Conservation (phyloP, 78 protist genomes). For the Dictyostelium citrinum region DNA sequence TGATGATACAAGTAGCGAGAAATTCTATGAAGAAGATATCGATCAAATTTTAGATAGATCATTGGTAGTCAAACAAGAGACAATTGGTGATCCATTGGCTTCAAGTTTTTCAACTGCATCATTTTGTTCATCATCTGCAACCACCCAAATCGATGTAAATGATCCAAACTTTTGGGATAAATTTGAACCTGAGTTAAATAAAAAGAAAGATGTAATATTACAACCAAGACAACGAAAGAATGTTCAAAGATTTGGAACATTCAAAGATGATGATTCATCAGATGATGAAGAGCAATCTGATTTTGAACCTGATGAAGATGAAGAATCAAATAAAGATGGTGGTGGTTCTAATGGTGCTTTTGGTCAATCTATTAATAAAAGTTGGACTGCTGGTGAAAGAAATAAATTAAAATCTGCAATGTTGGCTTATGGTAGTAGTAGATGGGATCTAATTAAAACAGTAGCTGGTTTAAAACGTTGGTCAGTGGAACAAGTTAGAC, state of each 20-base stretch:
- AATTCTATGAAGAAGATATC: constrained; percentile 87
- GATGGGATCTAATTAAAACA: constrained; percentile 64
- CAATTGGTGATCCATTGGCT: constrained; percentile 12
- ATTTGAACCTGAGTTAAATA: constrained; percentile 61
- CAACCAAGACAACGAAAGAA: constrained; percentile 54
- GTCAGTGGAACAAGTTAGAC: constrained; percentile 42
- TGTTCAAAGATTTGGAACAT: constrained; percentile 68
- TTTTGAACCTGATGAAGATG: constrained; percentile 63
- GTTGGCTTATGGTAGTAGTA: constrained; percentile 58
- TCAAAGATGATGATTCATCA: background rate
- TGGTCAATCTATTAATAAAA: background rate
- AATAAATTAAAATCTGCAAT: constrained; percentile 53
- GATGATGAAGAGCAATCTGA: constrained; percentile 46
- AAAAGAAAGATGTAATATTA: background rate
- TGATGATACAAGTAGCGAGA: constrained; percentile 46
- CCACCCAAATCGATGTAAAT: constrained; percentile 63
- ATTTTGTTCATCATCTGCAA: constrained; percentile 52
- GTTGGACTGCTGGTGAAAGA: constrained; percentile 67
- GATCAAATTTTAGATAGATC: constrained; percentile 81
- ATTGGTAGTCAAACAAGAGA: constrained; percentile 31
- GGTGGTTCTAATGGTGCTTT: background rate
- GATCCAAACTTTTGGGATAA: constrained; percentile 90
- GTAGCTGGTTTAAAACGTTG: constrained; percentile 42
- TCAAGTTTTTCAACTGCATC: constrained; percentile 75
- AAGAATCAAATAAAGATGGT: background rate